Conservation (phyloP, 2,329 filamentous ascomycete species). For the Cladorrhinum sp. region DNA sequence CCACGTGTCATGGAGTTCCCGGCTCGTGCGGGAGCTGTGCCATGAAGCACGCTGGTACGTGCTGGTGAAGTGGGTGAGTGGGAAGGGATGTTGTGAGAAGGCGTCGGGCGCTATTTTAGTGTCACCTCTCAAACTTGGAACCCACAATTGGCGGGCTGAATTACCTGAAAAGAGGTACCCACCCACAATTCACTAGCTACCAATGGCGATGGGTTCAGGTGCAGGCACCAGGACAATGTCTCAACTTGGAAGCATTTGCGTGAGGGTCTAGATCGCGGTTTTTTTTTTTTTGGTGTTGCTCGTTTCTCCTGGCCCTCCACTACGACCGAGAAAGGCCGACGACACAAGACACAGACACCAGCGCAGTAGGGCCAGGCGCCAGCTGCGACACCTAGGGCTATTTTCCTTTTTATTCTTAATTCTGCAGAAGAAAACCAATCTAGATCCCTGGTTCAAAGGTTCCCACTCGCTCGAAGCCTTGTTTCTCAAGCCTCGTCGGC, state of each 20-base stretch:
- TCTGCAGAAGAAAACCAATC: not conserved
- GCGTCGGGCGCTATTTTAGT: slow-evolving; percentile 10
- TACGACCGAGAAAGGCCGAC: not conserved
- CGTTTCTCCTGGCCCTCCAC: not conserved
- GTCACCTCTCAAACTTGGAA: not conserved
- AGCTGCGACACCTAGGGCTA: not conserved
- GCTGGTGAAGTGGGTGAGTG: not conserved
- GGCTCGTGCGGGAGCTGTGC: not conserved
- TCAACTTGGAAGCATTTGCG: slow-evolving; percentile 1
- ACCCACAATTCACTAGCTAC: not conserved
- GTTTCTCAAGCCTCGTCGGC: not conserved
- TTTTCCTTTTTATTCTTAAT: slow-evolving; percentile 1
- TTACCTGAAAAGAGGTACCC: slow-evolving; percentile 8
- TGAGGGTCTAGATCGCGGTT: slow-evolving; percentile 4
- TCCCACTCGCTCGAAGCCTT: slow-evolving; percentile 4
- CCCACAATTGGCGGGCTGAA: slow-evolving; percentile 3
- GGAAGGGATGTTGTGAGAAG: slow-evolving; percentile 5
- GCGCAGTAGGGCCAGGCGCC: slow-evolving; percentile 5
- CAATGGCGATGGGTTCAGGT: not conserved
- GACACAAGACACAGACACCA: not conserved
- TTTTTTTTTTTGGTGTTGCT: not conserved
- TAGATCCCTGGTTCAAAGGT: not conserved
- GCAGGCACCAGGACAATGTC: slow-evolving; percentile 5
- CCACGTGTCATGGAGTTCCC: slow-evolving; percentile 8
- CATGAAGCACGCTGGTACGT: not conserved